These are phyloP conservation scores for Gardenia jasminoides DNA, from an alignment of 257 asterid species.

Conservation along the genomic window DNA sequence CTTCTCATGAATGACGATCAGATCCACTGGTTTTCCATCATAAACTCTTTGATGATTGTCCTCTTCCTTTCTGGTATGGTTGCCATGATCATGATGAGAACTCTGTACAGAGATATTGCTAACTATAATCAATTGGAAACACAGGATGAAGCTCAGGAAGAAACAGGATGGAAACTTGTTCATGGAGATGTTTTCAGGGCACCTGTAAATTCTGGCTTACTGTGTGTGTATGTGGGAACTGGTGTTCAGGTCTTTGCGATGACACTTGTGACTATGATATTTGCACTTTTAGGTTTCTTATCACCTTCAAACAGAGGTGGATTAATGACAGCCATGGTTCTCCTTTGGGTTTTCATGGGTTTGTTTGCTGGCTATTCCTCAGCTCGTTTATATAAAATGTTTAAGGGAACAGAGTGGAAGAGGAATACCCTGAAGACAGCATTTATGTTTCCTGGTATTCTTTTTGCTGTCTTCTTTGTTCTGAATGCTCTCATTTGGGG, in stretches of 20 bases:
- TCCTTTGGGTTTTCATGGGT: slow-evolving; percentile 93
- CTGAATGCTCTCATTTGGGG: slow-evolving; percentile 82
- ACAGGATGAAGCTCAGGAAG: slow-evolving; percentile 94
- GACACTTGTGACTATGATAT: slow-evolving; percentile 89
- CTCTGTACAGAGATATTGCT: slow-evolving; percentile 80
- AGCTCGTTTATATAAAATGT: slow-evolving; percentile 75
- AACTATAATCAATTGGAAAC: slow-evolving; percentile 86
- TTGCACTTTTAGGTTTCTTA: slow-evolving; percentile 77
- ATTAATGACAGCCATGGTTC: slow-evolving; percentile 92
- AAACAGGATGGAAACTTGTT: slow-evolving; percentile 91
- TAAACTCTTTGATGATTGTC: slow-evolving; percentile 87
- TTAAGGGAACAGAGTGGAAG: slow-evolving; percentile 85
- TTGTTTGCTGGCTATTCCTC: slow-evolving; percentile 81
- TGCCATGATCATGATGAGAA: slow-evolving; percentile 97
- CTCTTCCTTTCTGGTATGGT: slow-evolving; percentile 95
- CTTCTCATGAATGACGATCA: slow-evolving; percentile 94
- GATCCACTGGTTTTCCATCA: slow-evolving; percentile 93
- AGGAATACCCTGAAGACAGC: slow-evolving; percentile 78
- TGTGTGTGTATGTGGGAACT: slow-evolving; percentile 81
- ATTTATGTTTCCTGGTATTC: slow-evolving; percentile 84
- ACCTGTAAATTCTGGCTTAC: slow-evolving; percentile 63
- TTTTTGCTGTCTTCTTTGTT: slow-evolving; percentile 64
- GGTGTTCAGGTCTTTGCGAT: slow-evolving; percentile 77
- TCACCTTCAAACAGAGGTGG: slow-evolving; percentile 93
- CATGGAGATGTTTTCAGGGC: slow-evolving; percentile 84